Base-by-base conservation (phyloP, 352 stramenopile genomes). In the Phytophthora colocasiae region DNA sequence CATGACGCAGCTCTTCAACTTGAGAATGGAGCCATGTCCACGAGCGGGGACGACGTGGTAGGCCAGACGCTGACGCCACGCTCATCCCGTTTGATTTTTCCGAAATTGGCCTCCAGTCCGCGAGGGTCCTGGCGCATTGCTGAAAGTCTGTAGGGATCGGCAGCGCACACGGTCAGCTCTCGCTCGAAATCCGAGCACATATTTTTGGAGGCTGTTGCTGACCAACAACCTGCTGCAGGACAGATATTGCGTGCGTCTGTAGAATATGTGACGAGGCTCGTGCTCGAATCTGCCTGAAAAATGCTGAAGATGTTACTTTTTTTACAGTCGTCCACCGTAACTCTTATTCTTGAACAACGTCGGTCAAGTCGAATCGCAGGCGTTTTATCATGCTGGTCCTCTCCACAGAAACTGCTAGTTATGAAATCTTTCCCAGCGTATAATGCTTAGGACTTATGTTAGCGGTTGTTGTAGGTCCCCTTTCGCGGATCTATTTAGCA, bases 31-130 rank as follows among this genome's bases (percentile, higher is more conserved):
- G 44, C 60, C n/a, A 49, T 46, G 47, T 52, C 51, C 51, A 29
- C n/a, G 41, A 46, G 31, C 15, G n/a, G 39, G 11, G 36, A 46
- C 49, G 34, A 19, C 12, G 52, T 19, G 57, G 51, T 45, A 58
- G 60, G 36, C 52, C 40, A 5, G 19, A 34, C 40, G 15, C 60
- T 68, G 60, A 63, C 51, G 60, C 60, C 44, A 68, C 43, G 26
- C 51, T 31, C 45, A 26, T 46, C 44, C 31, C 27, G 27, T 43
- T 38, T 46, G 62, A 26, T 54, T 57, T 45, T 58, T 53, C 48
- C 31, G 31, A 46, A 63, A 58, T 64, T 27, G 57, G 32, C 64
- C 58, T 56, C 50, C 51, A 72, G 49, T 72, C 41, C 64, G 64
- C 64, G 64, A 72, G 63, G 58, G 64, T 50, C 51, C 29, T n/a